phyloP scores from a whole-genome alignment of 805 yeast genomes.

The Metschnikowia sp. region DNA sequence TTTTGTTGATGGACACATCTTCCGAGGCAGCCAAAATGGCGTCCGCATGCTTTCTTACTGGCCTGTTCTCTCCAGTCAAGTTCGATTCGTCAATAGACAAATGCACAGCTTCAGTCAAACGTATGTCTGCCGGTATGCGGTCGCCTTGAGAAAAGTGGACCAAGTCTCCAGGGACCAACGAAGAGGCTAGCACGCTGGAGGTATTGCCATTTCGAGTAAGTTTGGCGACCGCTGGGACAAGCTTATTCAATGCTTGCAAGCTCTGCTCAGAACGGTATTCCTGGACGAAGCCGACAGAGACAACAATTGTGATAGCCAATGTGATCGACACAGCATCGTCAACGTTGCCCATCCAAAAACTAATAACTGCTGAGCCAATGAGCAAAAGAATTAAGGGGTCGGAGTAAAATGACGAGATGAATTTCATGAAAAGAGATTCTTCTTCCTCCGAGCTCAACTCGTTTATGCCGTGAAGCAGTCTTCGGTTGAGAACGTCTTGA shows the following conservation, averaged over 20 bases:
- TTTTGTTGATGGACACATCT: constrained; percentile 24
- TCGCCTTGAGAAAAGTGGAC: constrained; percentile 91
- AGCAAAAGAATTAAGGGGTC: constrained; percentile 87
- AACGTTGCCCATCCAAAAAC: constrained; percentile 90
- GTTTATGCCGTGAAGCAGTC: constrained; percentile 75
- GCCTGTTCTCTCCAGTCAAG: constrained; percentile 91
- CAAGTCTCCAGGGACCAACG: constrained; percentile 93
- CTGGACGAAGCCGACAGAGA: constrained; percentile 95
- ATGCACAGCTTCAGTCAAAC: constrained; percentile 76
- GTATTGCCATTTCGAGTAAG: constrained; percentile 78
- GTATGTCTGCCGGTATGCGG: constrained; percentile 91
- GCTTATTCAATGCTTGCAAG: constrained; percentile 82
- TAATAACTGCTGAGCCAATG: constrained; percentile 84
- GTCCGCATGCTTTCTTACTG: constrained; percentile 65
- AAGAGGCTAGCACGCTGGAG: constrained; percentile 79
- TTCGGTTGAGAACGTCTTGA: constrained; percentile 70
- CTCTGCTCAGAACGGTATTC: constrained; percentile 95
- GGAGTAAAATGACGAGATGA: constrained; percentile 75
- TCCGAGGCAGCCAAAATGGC: constrained; percentile 27
- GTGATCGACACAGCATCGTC: constrained; percentile 96
- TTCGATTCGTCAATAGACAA: constrained; percentile 88
- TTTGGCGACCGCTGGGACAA: constrained; percentile 97
- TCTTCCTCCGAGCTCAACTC: constrained; percentile 76
- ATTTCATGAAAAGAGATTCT: constrained; percentile 69
- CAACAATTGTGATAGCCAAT: constrained; percentile 87